These are phyloP conservation scores for Cicer yamashitae DNA, from an alignment of 306 rosid genomes.

Conservation along the genomic window DNA sequence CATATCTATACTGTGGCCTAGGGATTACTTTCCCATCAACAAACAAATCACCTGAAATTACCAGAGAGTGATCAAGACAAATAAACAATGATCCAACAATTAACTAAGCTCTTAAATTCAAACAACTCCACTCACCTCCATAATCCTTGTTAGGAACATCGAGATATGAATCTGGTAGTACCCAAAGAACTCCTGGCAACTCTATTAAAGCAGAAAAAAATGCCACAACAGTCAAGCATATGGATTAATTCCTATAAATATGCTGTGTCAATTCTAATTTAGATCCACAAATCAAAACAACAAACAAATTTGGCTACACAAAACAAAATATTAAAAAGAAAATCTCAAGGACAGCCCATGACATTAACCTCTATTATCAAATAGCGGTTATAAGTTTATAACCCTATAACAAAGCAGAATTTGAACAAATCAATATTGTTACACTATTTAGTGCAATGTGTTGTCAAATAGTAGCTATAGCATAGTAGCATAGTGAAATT, in stretches of 20 bases:
- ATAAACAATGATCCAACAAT: slow-evolving; percentile 22
- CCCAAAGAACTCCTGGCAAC: slow-evolving; percentile 87
- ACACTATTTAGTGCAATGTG: no score
- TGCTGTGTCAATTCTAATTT: slow-evolving; percentile 1
- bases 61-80: slow-evolving; percentile 24
- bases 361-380: slow-evolving; percentile 1
- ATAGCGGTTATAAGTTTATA: no score
- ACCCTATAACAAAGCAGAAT: no score
- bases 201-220: slow-evolving; percentile 50
- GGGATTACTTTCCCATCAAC: slow-evolving; percentile 86
- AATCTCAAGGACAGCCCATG: background rate
- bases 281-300: background rate
- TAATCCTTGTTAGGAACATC: slow-evolving; percentile 93
- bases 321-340: background rate
- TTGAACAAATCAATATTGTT: no score
- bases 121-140: slow-evolving; percentile 68
- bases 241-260: background rate
- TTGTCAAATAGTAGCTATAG: no score
- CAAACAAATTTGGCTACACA: slow-evolving; percentile 1
- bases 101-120: slow-evolving; percentile 16
- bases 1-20: slow-evolving; percentile 83
- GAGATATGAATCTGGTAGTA: slow-evolving; percentile 91
- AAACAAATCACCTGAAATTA: slow-evolving; percentile 75
- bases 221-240: slow-evolving; percentile 20
- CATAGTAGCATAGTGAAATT: no score